These are phyloP conservation scores for Suillus fuscotomentosus DNA, from an alignment of 768 basidiomycete genomes.

Conservation along the genomic window DNA sequence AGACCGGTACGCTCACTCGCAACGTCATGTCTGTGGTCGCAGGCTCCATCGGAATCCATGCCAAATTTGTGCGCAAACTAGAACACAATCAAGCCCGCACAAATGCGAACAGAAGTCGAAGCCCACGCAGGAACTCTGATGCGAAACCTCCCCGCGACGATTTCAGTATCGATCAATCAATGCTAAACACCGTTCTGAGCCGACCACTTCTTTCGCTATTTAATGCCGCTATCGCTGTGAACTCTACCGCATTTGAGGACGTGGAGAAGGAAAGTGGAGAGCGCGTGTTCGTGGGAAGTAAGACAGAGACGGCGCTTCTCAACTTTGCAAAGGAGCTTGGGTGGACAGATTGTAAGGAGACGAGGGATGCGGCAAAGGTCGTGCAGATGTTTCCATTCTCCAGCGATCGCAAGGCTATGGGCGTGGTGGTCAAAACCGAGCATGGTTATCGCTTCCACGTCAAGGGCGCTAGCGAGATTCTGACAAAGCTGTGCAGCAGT, in stretches of 20 bases:
- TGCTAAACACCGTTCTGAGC: conserved; percentile 64
- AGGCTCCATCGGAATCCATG: conserved; percentile 90
- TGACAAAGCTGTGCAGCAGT: conserved; percentile 69
- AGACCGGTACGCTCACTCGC: conserved; percentile 95
- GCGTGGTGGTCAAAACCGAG: conserved; percentile 68
- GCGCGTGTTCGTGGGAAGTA: conserved; percentile 78
- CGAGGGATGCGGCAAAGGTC: conserved; percentile 57
- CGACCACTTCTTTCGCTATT: conserved; percentile 62
- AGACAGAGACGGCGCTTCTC: conserved; percentile 93
- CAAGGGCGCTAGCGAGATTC: conserved; percentile 94
- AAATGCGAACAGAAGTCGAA: conserved; percentile 61
- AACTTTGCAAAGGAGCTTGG: conserved; percentile 78
- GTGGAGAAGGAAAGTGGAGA: conserved; percentile 57
- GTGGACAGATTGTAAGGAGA: conserved; percentile 72
- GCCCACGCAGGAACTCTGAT: conserved; percentile 29
- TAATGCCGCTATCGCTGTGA: conserved; percentile 85
- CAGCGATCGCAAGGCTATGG: conserved; percentile 93
- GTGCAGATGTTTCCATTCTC: conserved; percentile 94
- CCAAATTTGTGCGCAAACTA: conserved; percentile 85
- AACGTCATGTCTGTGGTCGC: conserved; percentile 97
- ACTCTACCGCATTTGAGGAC: conserved; percentile 95
- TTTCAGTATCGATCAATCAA: conserved; percentile 81
- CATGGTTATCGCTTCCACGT: conserved; percentile 70
- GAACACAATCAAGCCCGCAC: conserved; percentile 68
- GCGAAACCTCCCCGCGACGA: conserved; percentile 46